phyloP scores from a whole-genome alignment of 78 protist genomes.

The Bodo saltans region DNA sequence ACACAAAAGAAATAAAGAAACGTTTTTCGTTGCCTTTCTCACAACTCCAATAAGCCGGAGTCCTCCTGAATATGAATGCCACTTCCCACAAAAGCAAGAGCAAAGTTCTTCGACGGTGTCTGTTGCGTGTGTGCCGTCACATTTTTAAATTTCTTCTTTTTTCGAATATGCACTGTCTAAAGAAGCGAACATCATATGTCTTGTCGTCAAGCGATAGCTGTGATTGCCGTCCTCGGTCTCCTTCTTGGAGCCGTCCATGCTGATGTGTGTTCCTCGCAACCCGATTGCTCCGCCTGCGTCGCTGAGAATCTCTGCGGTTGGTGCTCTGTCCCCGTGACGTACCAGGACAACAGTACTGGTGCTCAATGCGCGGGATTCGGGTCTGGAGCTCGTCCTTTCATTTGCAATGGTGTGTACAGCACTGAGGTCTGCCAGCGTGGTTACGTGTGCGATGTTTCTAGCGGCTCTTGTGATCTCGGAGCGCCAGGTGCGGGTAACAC shows the following conservation, averaged over 20 bases:
- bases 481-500: background rate
- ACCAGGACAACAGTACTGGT: background rate
- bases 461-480: background rate
- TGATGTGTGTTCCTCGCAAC: background rate
- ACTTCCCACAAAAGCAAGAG: too few species aligned
- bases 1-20: too few species aligned
- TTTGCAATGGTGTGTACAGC: background rate
- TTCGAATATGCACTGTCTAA: too few species aligned
- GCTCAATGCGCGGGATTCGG: background rate
- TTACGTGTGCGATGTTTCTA: background rate
- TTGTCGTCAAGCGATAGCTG: too few species aligned
- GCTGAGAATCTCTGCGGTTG: background rate
- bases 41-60: too few species aligned
- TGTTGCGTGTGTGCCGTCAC: too few species aligned
- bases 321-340: background rate
- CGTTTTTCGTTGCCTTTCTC: too few species aligned
- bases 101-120: too few species aligned
- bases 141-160: too few species aligned
- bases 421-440: background rate
- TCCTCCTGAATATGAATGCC: too few species aligned
- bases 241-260: background rate
- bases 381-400: background rate
- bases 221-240: too few species aligned
- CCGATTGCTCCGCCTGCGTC: background rate
- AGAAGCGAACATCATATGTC: too few species aligned